phyloP scores from a whole-genome alignment of 495 filamentous ascomycete genomes.

The Penicillium bovifimosum region DNA sequence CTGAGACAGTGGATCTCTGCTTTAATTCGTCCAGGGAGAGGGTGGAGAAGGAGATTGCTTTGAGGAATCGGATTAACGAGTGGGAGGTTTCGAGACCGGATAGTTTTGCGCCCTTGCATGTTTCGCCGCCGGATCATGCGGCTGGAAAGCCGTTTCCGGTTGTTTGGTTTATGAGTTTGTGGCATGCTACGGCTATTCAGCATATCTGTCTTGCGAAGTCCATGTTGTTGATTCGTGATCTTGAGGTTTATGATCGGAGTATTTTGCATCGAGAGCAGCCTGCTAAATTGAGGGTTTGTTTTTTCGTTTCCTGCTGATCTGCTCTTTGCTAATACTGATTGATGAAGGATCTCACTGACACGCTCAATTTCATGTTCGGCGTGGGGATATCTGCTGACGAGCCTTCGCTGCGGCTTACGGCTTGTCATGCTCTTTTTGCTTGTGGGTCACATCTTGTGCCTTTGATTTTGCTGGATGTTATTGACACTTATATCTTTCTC shows the following conservation, averaged over 20 bases:
- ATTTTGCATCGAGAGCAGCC: constrained; percentile 10
- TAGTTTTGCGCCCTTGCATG: constrained; percentile 33
- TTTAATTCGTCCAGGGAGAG: constrained; percentile 24
- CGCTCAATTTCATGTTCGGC: constrained; percentile 34
- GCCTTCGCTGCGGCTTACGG: constrained; percentile 35
- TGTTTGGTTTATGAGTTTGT: constrained; percentile 34
- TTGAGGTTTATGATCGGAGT: constrained; percentile 11
- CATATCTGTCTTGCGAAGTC: constrained; percentile 39
- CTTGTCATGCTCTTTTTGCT: constrained; percentile 36
- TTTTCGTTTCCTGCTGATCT: background rate
- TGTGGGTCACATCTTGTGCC: no score
- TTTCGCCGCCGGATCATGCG: constrained; percentile 24
- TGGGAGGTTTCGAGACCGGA: constrained; percentile 33
- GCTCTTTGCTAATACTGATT: background rate
- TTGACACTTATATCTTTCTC: no score
- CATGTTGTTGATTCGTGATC: constrained; percentile 26
- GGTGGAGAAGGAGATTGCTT: constrained; percentile 10
- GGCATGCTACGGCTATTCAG: constrained; percentile 37
- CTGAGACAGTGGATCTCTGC: constrained; percentile 37
- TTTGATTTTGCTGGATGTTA: no score
- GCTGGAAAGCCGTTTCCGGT: constrained; percentile 35
- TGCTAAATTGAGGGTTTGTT: constrained; percentile 23
- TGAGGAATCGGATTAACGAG: constrained; percentile 26
- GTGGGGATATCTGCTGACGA: constrained; percentile 37
- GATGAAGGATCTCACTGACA: constrained; percentile 29